phyloP scores from a whole-genome alignment of 495 filamentous ascomycete genomes.

The Podospora sp. region DNA sequence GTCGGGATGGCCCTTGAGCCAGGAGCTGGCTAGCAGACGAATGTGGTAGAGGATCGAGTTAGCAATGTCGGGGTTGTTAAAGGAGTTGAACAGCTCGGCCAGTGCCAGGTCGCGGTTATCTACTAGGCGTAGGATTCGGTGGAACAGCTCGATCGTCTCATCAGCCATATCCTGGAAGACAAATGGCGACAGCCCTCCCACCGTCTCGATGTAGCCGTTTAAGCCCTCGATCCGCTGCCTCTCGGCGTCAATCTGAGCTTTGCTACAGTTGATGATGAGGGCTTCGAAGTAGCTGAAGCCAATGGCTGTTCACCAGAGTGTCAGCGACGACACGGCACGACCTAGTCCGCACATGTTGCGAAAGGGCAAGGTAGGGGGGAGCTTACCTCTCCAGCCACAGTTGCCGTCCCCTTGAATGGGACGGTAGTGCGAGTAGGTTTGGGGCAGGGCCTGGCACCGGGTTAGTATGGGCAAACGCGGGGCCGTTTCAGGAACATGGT shows the following conservation, averaged over 20 bases:
- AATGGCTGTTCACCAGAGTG: slow-evolving; percentile 61
- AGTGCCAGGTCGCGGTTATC: slow-evolving; percentile 59
- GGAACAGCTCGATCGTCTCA: slow-evolving; percentile 68
- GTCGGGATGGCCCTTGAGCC: slow-evolving; percentile 74
- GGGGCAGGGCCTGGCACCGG: slow-evolving; percentile 66
- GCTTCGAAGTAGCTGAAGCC: slow-evolving; percentile 92
- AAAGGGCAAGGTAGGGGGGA: too few species aligned
- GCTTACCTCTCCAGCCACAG: slow-evolving; percentile 95
- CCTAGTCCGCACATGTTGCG: not conserved
- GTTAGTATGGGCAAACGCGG: slow-evolving; percentile 9
- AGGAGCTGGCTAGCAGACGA: slow-evolving; percentile 81
- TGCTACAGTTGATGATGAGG: slow-evolving; percentile 67
- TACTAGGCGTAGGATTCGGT: slow-evolving; percentile 56
- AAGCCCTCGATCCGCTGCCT: slow-evolving; percentile 69
- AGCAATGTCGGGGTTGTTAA: slow-evolving; percentile 70
- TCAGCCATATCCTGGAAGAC: slow-evolving; percentile 85
- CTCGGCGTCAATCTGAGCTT: slow-evolving; percentile 66
- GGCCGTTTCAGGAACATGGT: not conserved
- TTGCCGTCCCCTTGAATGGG: slow-evolving; percentile 91
- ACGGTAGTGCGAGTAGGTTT: slow-evolving; percentile 85
- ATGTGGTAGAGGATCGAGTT: slow-evolving; percentile 69
- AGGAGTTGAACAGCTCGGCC: slow-evolving; percentile 65
- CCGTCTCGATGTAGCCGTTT: slow-evolving; percentile 64
- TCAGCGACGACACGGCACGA: slow-evolving; percentile 24
- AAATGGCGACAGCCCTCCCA: slow-evolving; percentile 65